These are phyloP conservation scores for Sugiyamaella marilandica DNA, from an alignment of 805 yeast genomes.

Conservation along the genomic window DNA sequence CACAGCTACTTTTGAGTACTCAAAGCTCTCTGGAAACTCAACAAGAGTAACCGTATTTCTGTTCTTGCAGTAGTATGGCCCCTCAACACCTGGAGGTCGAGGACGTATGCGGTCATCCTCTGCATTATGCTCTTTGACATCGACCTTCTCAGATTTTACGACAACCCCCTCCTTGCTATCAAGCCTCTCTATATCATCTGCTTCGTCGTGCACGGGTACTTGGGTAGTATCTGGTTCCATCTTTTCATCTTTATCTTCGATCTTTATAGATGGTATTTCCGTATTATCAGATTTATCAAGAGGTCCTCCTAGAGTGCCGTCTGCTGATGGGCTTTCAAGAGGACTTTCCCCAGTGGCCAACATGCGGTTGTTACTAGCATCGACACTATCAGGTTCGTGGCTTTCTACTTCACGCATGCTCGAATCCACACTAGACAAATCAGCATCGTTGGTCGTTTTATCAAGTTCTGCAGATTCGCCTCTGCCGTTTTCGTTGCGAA, in stretches of 20 bases:
- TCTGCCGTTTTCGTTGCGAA: conserved; percentile 28
- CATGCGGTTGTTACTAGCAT: too few relatives aligned
- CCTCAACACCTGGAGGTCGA: conserved; percentile 17
- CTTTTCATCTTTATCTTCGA: conserved; percentile 4
- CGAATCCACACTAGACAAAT: too few relatives aligned
- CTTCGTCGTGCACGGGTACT: neutral
- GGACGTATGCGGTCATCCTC: neutral
- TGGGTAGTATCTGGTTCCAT: neutral
- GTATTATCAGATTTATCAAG: neutral
- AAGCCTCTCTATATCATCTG: conserved; percentile 18
- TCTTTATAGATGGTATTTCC: neutral
- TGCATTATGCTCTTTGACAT: conserved; percentile 28
- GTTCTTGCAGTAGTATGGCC: conserved; percentile 18
- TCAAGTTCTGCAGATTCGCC: too few relatives aligned
- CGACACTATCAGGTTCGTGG: too few relatives aligned
- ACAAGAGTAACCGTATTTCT: conserved; percentile 12
- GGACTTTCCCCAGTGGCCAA: too few relatives aligned
- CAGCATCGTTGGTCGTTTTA: too few relatives aligned
- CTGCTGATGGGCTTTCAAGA: too few relatives aligned
- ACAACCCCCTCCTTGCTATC: conserved; percentile 41
- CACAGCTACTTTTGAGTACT: conserved; percentile 12
- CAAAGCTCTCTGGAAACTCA: conserved; percentile 17
- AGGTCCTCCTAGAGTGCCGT: neutral
- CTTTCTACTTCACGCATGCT: too few relatives aligned
- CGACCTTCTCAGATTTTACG: conserved; percentile 32